These are phyloP conservation scores for Schizochytrium sp. DNA, from an alignment of 108 stramenopile species.

Conservation along the genomic window DNA sequence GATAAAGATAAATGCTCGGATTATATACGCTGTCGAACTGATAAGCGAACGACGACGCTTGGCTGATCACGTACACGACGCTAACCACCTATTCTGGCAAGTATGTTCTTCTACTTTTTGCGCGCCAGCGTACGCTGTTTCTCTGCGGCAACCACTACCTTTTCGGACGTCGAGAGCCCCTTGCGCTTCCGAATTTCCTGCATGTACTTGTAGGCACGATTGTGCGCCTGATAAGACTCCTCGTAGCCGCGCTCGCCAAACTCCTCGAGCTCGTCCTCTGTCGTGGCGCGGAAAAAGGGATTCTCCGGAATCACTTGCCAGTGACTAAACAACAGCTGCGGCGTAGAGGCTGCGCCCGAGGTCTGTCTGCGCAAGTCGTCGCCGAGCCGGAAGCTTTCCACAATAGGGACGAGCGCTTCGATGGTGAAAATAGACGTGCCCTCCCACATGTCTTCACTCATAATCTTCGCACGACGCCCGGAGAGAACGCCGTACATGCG, in stretches of 20 bases:
- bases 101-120: slow-evolving; percentile 33
- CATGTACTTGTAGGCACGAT: slow-evolving; percentile 37
- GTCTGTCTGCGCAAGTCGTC: slow-evolving; percentile 44
- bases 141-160: slow-evolving; percentile 48
- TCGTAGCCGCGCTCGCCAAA: slow-evolving; percentile 40
- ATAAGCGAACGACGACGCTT: too few relatives aligned
- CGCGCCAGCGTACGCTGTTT: slow-evolving; percentile 49
- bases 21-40: too few relatives aligned
- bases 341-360: slow-evolving; percentile 47
- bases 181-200: slow-evolving; percentile 40
- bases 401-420: slow-evolving; percentile 38
- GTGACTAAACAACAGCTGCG: slow-evolving; percentile 48
- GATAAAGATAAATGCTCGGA: too few relatives aligned
- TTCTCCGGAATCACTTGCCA: slow-evolving; percentile 48
- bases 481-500: slow-evolving; percentile 49
- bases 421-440: slow-evolving; percentile 48
- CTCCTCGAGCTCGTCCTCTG: slow-evolving; percentile 49
- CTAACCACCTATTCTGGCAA: background rate
- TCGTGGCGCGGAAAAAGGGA: slow-evolving; percentile 50
- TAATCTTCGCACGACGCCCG: slow-evolving; percentile 22
- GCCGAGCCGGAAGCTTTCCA: slow-evolving; percentile 44
- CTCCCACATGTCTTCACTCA: slow-evolving; percentile 43
- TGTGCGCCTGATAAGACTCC: slow-evolving; percentile 19
- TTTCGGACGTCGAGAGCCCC: slow-evolving; percentile 38
- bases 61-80: too few relatives aligned